Conservation (phyloP, 2,329 filamentous ascomycete species). For the Acrocalymma vagum region DNA sequence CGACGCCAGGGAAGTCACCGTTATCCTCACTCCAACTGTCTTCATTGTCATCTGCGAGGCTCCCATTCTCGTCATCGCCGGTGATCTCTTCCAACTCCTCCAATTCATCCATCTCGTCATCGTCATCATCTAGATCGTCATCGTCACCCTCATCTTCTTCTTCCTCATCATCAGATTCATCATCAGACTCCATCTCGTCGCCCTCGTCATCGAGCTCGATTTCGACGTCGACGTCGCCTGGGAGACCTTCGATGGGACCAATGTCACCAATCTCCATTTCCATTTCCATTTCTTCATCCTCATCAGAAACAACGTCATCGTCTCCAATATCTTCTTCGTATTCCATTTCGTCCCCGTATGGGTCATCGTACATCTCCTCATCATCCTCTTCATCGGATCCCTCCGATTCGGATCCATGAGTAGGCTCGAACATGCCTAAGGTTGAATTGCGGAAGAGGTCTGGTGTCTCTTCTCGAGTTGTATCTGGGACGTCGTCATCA, state of each 20-base stretch:
- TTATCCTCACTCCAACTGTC: slow-evolving; percentile 57
- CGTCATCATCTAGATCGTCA: slow-evolving; percentile 55
- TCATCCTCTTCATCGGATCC: slow-evolving; percentile 69
- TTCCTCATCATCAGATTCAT: slow-evolving; percentile 63
- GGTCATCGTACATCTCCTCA: slow-evolving; percentile 89
- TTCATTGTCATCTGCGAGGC: slow-evolving; percentile 50
- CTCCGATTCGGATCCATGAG: slow-evolving; percentile 80
- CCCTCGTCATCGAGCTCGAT: slow-evolving; percentile 80
- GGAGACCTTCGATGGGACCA: slow-evolving; percentile 73
- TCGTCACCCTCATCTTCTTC: slow-evolving; percentile 60
- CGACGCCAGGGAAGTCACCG: slow-evolving; percentile 51
- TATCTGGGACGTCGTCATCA: slow-evolving; percentile 83
- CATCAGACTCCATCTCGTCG: slow-evolving; percentile 64
- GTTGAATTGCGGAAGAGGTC: slow-evolving; percentile 97
- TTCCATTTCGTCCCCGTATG: slow-evolving; percentile 89
- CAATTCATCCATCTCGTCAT: slow-evolving; percentile 51
- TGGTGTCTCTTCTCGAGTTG: slow-evolving; percentile 81
- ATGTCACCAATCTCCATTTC: slow-evolving; percentile 82
- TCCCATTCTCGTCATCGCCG: slow-evolving; percentile 58
- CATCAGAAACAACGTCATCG: slow-evolving; percentile 83
- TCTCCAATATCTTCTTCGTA: slow-evolving; percentile 82
- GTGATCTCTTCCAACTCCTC: slow-evolving; percentile 55
- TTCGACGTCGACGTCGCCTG: slow-evolving; percentile 78
- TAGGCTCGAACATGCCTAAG: slow-evolving; percentile 90
- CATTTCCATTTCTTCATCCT: slow-evolving; percentile 85